Evolutionary conservation across 2,329 filamentous ascomycete genomes (phyloP), one percentile per base, ranked within the genome.

Genomic region (Aspergillus proliferans): DNA sequence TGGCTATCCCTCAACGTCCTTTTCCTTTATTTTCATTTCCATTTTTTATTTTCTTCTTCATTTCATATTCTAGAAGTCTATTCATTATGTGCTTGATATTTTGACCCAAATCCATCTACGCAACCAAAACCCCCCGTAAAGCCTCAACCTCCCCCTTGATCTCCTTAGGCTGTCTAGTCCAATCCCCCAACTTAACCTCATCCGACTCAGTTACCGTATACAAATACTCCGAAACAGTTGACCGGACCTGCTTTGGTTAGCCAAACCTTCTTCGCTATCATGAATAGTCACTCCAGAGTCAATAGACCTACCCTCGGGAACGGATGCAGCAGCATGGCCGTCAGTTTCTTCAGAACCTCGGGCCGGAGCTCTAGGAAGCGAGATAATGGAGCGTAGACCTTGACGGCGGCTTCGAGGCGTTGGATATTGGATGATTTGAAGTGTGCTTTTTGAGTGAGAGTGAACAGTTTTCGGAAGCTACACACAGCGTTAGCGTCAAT

Each of bases 341-440:
- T 79, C 38, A 96, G 71, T 65, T 90, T 87, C 63, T 79, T 83
- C 47, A 83, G 68, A 3, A 85, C 86, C 18, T 79, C 77, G 49
- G 74, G 73, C 7, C 72, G 69, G 6, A 81, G 70, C 1, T 72
- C 71, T 21, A 73, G 68, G n/a, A 78, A 65, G n/a, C 67, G 63
- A 3, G 82, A 81, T 22, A 95, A 70, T 0, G 82, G 83, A 2
- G 84, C 81, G 68, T 96, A 97, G 10, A 93, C 80, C 60, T 85
- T 86, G 52, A 94, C 74, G 19, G 87, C 88, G 0, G 88, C 86
- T 63, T 88, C 81, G 1, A 97, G 76, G 66, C 93, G 92, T 45
- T 84, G 81, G 40, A 95, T 81, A 64, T 88, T 93, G 18, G 85
- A 83, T 1, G 86, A 87, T 70, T 91, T 92, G 73, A 87, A 91